Percentiles rank a stretch among this genome's conserved stretches.
These are phyloP conservation scores for Escovopsis sp. DNA, from an alignment of 2,329 filamentous ascomycete genomes.

Conservation along the genomic window DNA sequence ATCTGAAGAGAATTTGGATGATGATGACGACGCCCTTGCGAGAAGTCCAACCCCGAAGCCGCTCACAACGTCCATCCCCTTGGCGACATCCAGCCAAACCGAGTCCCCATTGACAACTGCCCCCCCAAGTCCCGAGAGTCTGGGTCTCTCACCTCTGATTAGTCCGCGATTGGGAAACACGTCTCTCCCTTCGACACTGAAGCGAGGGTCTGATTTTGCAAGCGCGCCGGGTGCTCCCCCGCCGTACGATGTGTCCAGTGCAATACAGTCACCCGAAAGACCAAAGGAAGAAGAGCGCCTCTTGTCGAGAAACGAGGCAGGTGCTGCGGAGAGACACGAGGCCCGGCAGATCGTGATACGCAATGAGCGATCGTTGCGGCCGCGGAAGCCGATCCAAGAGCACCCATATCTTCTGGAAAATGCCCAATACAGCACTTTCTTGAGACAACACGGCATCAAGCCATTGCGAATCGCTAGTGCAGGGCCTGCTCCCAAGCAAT, in stretches of 20 bases:
- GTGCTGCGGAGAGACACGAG: conserved; percentile 10
- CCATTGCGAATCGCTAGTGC: conserved; percentile 30
- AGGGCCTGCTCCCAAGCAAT: conserved; percentile 11
- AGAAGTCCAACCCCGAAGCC: too few species aligned
- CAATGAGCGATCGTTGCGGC: conserved; percentile 36
- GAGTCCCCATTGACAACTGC: too few species aligned
- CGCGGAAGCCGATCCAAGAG: conserved; percentile 45
- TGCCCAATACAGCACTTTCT: conserved; percentile 35
- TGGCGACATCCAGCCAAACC: too few species aligned
- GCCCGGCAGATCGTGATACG: conserved; percentile 16
- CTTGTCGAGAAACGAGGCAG: neutral
- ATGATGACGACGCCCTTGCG: too few species aligned
- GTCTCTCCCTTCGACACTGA: too few species aligned
- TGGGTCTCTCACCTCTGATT: too few species aligned
- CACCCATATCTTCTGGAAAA: conserved; percentile 44
- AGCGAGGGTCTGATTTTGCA: too few species aligned
- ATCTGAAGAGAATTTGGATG: conserved; percentile 4
- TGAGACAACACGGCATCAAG: conserved; percentile 39
- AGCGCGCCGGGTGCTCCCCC: too few species aligned
- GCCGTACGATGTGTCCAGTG: neutral
- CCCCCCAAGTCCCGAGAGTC: too few species aligned
- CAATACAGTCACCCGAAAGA: neutral
- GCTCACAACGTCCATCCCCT: too few species aligned
- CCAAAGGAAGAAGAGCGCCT: conserved; percentile 5
- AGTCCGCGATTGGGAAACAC: too few species aligned